Conservation (phyloP, 345 rosid species). For the Moricandia arvensis region DNA sequence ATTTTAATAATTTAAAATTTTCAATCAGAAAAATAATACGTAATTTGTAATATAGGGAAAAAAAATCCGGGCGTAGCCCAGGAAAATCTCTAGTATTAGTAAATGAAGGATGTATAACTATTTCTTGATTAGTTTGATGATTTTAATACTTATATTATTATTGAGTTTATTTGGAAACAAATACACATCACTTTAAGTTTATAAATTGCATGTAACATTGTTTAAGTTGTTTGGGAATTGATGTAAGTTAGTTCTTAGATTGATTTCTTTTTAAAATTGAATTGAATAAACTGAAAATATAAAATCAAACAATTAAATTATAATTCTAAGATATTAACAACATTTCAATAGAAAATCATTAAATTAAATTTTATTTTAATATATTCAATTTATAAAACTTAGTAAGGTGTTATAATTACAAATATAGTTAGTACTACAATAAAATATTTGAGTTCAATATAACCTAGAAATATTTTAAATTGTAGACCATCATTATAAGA, state of each 20-base stretch:
- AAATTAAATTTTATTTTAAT: no score
- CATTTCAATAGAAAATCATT: neutral
- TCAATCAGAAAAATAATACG: no score
- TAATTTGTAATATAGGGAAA: no score
- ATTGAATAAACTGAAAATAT: neutral
- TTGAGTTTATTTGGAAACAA: no score
- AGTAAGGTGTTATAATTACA: no score
- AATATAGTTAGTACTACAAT: neutral
- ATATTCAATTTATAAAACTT: neutral
- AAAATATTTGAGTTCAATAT: neutral
- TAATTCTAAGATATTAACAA: neutral
- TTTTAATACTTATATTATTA: neutral
- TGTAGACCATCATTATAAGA: neutral
- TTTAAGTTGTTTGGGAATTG: neutral
- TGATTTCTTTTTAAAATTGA: neutral
- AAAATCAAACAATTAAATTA: no score
- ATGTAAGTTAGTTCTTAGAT: neutral
- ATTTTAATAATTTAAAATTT: no score
- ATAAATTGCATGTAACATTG: neutral
- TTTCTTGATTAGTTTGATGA: neutral
- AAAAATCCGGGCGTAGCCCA: no score
- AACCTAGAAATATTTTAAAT: neutral
- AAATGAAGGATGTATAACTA: neutral
- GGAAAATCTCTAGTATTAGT: no score
- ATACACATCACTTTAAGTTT: neutral